Percentiles rank a stretch among this genome's conserved stretches.
phyloP scores from a whole-genome alignment of 2,329 filamentous ascomycete species.

The Hypoxylon sp. region DNA sequence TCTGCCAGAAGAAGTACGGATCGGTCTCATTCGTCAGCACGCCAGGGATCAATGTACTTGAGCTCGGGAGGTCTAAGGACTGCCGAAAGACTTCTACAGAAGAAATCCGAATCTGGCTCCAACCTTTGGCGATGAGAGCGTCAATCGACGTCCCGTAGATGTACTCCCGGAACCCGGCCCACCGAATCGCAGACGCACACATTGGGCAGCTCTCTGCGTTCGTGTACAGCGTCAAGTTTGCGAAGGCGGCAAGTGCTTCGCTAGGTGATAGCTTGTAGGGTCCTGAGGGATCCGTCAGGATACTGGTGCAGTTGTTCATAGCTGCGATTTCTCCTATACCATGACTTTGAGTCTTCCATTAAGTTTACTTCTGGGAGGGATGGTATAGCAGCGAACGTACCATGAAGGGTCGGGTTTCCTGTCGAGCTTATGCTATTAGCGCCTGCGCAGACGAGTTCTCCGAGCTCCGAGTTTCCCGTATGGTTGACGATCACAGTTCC shows the following conservation, averaged over 20 bases:
- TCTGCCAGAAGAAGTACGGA: slow-evolving; percentile 68
- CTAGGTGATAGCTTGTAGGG: slow-evolving; percentile 58
- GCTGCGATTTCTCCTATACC: slow-evolving; percentile 64
- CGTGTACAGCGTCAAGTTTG: slow-evolving; percentile 65
- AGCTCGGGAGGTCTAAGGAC: slow-evolving; percentile 54
- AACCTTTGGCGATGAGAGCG: slow-evolving; percentile 61
- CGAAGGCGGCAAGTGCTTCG: slow-evolving; percentile 61
- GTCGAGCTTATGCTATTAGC: slow-evolving; percentile 60
- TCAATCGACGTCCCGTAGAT: slow-evolving; percentile 67
- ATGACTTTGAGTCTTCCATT: background rate
- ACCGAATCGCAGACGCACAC: slow-evolving; percentile 69
- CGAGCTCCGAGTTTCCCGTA: slow-evolving; percentile 56
- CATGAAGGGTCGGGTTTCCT: slow-evolving; percentile 68
- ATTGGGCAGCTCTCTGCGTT: slow-evolving; percentile 70
- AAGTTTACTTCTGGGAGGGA: background rate
- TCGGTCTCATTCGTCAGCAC: slow-evolving; percentile 68
- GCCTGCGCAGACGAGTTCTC: slow-evolving; percentile 64
- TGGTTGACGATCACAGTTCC: slow-evolving; percentile 69
- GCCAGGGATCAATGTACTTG: slow-evolving; percentile 57
- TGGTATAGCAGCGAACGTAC: slow-evolving; percentile 46
- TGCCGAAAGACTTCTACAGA: slow-evolving; percentile 62
- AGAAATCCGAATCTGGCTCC: slow-evolving; percentile 64
- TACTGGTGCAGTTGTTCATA: slow-evolving; percentile 65
- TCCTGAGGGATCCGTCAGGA: slow-evolving; percentile 62
- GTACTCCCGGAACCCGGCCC: slow-evolving; percentile 68